These are phyloP conservation scores for Penicillium fuscoglaucum DNA, from an alignment of 2,329 filamentous ascomycete species.

Conservation along the genomic window DNA sequence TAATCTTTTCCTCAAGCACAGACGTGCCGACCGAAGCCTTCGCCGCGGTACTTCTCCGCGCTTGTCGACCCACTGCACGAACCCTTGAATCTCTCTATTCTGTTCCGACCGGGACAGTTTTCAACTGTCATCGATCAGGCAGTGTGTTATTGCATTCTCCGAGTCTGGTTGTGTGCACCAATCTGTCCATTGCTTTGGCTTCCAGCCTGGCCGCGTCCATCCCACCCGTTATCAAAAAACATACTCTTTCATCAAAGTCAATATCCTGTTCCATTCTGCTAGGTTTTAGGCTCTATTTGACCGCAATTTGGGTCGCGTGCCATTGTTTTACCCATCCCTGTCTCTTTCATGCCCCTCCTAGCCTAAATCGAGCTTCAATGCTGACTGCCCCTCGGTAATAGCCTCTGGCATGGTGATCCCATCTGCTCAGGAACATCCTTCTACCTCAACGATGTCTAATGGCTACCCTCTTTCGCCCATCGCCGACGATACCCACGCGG, in stretches of 20 bases:
- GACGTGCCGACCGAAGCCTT: slow-evolving; percentile 34
- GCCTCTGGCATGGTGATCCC: slow-evolving; percentile 50
- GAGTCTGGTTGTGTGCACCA: slow-evolving; percentile 25
- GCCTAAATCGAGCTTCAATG: slow-evolving; percentile 40
- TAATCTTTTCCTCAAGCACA: slow-evolving; percentile 33
- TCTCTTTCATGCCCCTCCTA: slow-evolving; percentile 22
- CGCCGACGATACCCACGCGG: slow-evolving; percentile 27
- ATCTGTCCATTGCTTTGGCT: slow-evolving; percentile 25
- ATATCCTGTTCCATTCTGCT: slow-evolving; percentile 29
- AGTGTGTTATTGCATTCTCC: slow-evolving; percentile 20
- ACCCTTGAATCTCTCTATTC: slow-evolving; percentile 27
- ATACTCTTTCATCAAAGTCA: slow-evolving; percentile 38
- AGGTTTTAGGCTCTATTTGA: slow-evolving; percentile 27
- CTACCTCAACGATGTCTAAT: slow-evolving; percentile 38
- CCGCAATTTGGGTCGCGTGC: slow-evolving; percentile 38
- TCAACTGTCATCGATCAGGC: slow-evolving; percentile 17
- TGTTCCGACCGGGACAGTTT: slow-evolving; percentile 18
- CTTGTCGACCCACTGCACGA: slow-evolving; percentile 42
- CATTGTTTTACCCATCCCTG: slow-evolving; percentile 25
- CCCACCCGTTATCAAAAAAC: slow-evolving; percentile 41
- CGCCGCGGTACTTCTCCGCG: slow-evolving; percentile 43
- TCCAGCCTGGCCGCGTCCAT: slow-evolving; percentile 36
- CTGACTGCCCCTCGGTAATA: slow-evolving; percentile 41
- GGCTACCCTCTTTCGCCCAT: slow-evolving; percentile 32
- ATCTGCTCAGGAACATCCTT: slow-evolving; percentile 39